These are phyloP conservation scores for Rhinocladiella similis DNA, from an alignment of 2,329 filamentous ascomycete genomes.

Conservation along the genomic window DNA sequence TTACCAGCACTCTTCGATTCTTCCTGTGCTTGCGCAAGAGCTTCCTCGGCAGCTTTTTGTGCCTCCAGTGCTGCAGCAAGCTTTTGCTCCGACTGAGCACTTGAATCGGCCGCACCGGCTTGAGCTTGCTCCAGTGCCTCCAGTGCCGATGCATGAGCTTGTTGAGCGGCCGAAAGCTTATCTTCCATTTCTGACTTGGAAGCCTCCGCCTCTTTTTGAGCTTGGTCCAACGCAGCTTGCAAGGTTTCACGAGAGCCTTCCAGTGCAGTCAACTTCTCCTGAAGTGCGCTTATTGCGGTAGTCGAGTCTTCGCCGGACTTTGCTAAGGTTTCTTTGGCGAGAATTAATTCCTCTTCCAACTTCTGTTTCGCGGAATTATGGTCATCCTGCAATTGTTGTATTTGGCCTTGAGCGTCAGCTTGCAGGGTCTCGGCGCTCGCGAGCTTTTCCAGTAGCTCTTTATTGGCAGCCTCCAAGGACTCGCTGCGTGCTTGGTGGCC, in stretches of 20 bases:
- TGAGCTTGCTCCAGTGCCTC: conserved; percentile 5
- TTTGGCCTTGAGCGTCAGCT: conserved; percentile 5
- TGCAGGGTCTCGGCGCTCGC: conserved; percentile 3
- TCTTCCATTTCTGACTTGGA: conserved; percentile 4
- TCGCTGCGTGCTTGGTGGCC: conserved; percentile 4
- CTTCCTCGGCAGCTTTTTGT: conserved; percentile 7
- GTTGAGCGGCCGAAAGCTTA: conserved; percentile 6
- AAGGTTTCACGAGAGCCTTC: conserved; percentile 2
- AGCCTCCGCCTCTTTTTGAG: background rate
- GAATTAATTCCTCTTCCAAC: conserved; percentile 8
- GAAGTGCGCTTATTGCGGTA: conserved; percentile 9
- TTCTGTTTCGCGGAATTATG: conserved; percentile 4
- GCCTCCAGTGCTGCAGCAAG: conserved; percentile 4
- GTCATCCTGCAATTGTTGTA: conserved; percentile 4
- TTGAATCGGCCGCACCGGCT: conserved; percentile 2
- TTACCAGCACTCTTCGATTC: background rate
- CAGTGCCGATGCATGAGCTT: conserved; percentile 8
- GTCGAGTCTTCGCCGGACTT: conserved; percentile 13
- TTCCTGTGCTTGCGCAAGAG: conserved; percentile 1
- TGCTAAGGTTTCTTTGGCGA: conserved; percentile 9
- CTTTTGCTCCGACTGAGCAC: conserved; percentile 10
- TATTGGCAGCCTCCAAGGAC: background rate
- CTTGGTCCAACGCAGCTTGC: conserved; percentile 10
- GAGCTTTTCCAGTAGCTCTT: conserved; percentile 9
- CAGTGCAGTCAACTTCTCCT: conserved; percentile 7